phyloP scores from a whole-genome alignment of 2,329 filamentous ascomycete species.

The Paracorniculantispora psalliotae region DNA sequence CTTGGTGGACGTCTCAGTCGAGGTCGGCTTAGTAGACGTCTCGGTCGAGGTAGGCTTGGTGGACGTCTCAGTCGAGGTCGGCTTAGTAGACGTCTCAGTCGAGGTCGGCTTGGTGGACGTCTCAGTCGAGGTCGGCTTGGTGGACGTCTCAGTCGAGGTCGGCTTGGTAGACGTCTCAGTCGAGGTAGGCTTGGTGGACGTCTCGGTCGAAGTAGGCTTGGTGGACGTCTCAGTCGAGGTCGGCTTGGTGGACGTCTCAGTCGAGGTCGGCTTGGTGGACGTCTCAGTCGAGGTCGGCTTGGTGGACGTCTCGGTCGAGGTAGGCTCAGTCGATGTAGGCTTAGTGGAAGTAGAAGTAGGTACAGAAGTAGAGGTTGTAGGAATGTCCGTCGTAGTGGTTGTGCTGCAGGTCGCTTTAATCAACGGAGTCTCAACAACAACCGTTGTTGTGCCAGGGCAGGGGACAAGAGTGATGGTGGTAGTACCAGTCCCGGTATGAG shows the following conservation, averaged over 20 bases:
- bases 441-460: not conserved
- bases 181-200: no score
- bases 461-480: not conserved
- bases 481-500: not conserved
- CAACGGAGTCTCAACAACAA: not conserved
- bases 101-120: no score
- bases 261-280: not conserved
- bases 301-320: not conserved
- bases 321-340: not conserved
- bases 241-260: not conserved
- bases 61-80: not conserved
- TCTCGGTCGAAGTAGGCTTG: no score
- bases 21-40: not conserved
- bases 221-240: no score
- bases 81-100: not conserved
- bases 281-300: not conserved
- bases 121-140: no score
- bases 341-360: not conserved
- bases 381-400: not conserved
- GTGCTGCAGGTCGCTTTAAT: not conserved
- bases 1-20: not conserved
- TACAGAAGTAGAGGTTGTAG: not conserved
- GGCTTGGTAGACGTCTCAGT: no score
- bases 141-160: no score
- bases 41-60: not conserved